Evolutionary conservation across 495 filamentous ascomycete genomes (phyloP).

Genomic region (Daldinia concentrica): DNA sequence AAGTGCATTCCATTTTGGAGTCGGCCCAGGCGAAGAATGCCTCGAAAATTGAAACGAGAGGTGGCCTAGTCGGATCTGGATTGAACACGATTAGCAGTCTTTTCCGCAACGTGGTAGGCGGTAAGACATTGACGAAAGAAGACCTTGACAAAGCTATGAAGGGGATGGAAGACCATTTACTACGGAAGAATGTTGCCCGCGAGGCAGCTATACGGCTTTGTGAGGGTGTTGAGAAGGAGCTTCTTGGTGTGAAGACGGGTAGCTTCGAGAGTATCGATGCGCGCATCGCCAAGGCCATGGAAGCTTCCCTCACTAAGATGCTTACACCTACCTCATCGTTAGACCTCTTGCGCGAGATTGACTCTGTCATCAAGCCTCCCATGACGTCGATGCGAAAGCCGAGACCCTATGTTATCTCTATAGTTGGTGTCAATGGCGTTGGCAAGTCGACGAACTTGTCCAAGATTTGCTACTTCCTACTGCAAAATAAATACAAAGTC

Average conservation of each 20-base stretch:
- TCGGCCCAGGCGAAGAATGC: slow-evolving; percentile 70
- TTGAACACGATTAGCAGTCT: slow-evolving; percentile 83
- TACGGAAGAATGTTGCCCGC: slow-evolving; percentile 95
- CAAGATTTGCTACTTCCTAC: slow-evolving; percentile 96
- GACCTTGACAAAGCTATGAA: slow-evolving; percentile 92
- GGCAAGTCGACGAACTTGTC: slow-evolving; percentile 97
- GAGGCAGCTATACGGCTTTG: slow-evolving; percentile 93
- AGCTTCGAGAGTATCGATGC: slow-evolving; percentile 92
- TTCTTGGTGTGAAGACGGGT: slow-evolving; percentile 89
- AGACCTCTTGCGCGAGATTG: slow-evolving; percentile 92
- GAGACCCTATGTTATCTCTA: slow-evolving; percentile 94
- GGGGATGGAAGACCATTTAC: slow-evolving; percentile 93
- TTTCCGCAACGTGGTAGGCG: slow-evolving; percentile 93
- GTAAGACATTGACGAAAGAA: slow-evolving; percentile 85
- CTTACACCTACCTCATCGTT: slow-evolving; percentile 94
- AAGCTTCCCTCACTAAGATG: slow-evolving; percentile 90
- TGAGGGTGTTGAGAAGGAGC: slow-evolving; percentile 86
- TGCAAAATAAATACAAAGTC: slow-evolving; percentile 97
- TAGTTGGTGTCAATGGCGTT: slow-evolving; percentile 97
- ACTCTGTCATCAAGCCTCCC: slow-evolving; percentile 74
- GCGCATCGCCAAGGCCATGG: slow-evolving; percentile 83
- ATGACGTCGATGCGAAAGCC: slow-evolving; percentile 61
- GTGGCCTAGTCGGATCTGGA: slow-evolving; percentile 77
- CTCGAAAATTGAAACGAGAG: slow-evolving; percentile 53
- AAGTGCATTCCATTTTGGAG: slow-evolving; percentile 88